phyloP scores from a whole-genome alignment of 1,139 yeast species.

The Taiozyma sp. region DNA sequence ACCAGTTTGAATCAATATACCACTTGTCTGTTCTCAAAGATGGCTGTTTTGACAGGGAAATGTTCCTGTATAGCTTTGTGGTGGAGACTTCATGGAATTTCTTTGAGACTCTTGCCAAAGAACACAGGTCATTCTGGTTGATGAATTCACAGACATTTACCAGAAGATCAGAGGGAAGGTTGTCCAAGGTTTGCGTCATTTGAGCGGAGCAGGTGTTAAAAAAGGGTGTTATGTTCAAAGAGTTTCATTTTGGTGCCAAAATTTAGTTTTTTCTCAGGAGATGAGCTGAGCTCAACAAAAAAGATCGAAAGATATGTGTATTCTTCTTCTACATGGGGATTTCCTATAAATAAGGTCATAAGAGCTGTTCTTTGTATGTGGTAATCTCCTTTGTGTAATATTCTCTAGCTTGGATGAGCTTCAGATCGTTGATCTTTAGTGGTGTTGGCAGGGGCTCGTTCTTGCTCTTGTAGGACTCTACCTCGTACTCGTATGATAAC shows the following conservation, averaged over 20 bases:
- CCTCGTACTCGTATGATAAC: conserved; percentile 26
- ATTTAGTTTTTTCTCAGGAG: not conserved
- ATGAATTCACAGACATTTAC: not conserved
- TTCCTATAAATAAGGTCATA: conserved; percentile 10
- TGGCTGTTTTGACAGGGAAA: conserved; percentile 27
- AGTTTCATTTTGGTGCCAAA: not conserved
- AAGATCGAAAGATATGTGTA: not conserved
- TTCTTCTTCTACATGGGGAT: not conserved
- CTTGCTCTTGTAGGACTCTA: conserved; percentile 10
- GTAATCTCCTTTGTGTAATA: conserved; percentile 15
- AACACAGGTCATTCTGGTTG: conserved; percentile 6
- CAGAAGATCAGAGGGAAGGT: not conserved
- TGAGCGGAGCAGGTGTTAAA: not conserved
- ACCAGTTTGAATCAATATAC: conserved; percentile 27
- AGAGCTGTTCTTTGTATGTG: conserved; percentile 1
- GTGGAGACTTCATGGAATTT: not conserved
- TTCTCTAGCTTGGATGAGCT: conserved; percentile 29
- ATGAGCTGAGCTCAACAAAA: not conserved
- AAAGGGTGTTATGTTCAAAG: not conserved
- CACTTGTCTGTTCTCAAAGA: conserved; percentile 22
- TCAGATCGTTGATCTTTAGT: conserved; percentile 29
- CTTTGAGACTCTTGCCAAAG: not conserved
- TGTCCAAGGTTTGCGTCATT: not conserved
- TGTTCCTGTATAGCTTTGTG: conserved; percentile 22
- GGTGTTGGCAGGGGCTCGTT: conserved; percentile 7